Base-by-base conservation (phyloP, 73 alveolate genomes). In the Tetrahymena elliotti region DNA sequence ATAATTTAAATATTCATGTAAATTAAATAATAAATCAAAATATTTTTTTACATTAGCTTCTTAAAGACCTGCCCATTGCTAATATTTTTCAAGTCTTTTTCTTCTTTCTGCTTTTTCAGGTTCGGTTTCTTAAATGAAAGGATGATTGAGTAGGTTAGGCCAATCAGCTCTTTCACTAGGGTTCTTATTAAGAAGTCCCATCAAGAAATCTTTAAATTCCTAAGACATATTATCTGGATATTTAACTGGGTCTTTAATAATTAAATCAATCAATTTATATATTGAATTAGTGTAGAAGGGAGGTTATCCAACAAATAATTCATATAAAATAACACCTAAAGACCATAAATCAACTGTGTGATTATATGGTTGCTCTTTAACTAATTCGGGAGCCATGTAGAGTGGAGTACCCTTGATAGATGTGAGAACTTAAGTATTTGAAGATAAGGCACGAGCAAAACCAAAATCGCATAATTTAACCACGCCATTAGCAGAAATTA, bases 361-460 rank as follows among this genome's bases (percentile, higher is more conserved):
- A 96, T 99, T 98, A 93, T 99, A 99, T 0, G 99, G 99, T 97
- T 97, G 94, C 95, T 99, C 99, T 94, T 98, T 97, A 36, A 99
- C 99, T 84, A 98, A 96, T 96, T 99, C 99, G 0, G 99, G 99
- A 93, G 99, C 99, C 99, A 99, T 99, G 95, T 99, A 99, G 84
- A 99, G 97, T 0, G 99, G 99, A 40, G 99, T 99, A 52, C 99
- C 99, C 96, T 99, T 99, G 93, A 99, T 99, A 33, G 99, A 98
- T 34, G 99, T 99, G 52, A 99, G 98, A 35, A 98, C 99, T 93
- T 98, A 97, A 18, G 99, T 99, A 95, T 98, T 97, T 33, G 99
- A 96, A 47, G 99, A 98, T 98, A 99, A 97, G 12, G 99, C 99
- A 83, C 99, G 96, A 5, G 99, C 99, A 94, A 99, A 99, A 33